Conservation (phyloP, 208 protist genomes). For the Wallacemonas collosoma region DNA sequence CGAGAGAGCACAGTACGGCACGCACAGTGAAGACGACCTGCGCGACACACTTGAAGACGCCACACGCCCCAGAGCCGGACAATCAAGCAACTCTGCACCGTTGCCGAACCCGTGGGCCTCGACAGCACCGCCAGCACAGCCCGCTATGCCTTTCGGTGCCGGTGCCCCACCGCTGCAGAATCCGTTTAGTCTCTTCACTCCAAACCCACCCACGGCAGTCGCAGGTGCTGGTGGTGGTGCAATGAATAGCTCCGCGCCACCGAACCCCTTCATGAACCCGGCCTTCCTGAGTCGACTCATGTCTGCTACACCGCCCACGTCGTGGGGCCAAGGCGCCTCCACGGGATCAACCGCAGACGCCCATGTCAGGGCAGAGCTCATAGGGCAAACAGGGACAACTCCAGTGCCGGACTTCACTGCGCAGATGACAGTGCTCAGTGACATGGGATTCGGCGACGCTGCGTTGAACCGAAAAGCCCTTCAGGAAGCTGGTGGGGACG, state of each 20-base stretch:
- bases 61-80: background rate
- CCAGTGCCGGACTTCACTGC: conserved; percentile 14
- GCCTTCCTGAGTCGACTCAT: conserved; percentile 5
- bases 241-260: background rate
- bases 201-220: background rate
- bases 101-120: conserved; percentile 61
- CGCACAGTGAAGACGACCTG: conserved; percentile 49
- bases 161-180: background rate
- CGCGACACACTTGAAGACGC: conserved; percentile 53
- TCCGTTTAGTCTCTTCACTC: background rate
- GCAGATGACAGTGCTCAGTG: conserved; percentile 38
- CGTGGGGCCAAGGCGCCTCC: background rate
- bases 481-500: conserved; percentile 53
- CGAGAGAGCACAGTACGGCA: conserved; percentile 44
- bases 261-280: conserved; percentile 3
- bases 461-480: conserved; percentile 57
- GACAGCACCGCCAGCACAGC: background rate
- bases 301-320: background rate
- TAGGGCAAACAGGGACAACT: background rate
- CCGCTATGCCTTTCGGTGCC: background rate
- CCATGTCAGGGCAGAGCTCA: too few species aligned
- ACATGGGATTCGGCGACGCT: conserved; percentile 85
- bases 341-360: background rate
- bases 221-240: too few species aligned
- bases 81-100: conserved; percentile 46